Conservation (phyloP, 129 eudicot species). For the Lactuca sativa region DNA sequence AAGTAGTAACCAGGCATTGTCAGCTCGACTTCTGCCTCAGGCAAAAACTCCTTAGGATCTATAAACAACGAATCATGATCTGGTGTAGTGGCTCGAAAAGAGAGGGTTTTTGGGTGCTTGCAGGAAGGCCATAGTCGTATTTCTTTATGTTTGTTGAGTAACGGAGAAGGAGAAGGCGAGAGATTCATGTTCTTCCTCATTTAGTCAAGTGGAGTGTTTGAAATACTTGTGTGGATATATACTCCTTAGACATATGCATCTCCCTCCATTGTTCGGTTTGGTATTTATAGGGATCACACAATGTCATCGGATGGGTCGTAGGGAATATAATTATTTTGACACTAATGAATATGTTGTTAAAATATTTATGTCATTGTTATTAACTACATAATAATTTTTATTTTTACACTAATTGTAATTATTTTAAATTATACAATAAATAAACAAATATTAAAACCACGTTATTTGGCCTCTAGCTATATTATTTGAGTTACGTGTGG, state of each 20-base stretch:
- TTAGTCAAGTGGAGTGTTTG: constrained; percentile 19
- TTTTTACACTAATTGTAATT: no score
- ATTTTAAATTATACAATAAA: no score
- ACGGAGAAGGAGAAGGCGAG: constrained; percentile 54
- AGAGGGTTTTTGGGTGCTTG: constrained; percentile 64
- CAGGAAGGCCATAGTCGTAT: constrained; percentile 72
- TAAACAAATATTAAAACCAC: no score
- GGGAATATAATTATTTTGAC: no score
- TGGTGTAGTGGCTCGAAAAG: constrained; percentile 47
- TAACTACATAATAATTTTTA: no score
- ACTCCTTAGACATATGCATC: constrained; percentile 6
- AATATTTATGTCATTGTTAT: no score
- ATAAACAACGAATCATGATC: constrained; percentile 24
- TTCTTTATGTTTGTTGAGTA: constrained; percentile 39
- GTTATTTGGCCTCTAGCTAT: no score
- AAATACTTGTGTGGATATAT: background rate
- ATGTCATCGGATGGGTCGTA: no score
- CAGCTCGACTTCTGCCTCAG: constrained; percentile 23
- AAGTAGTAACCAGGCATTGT: constrained; percentile 50
- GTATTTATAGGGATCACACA: constrained; percentile 36
- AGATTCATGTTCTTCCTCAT: constrained; percentile 54
- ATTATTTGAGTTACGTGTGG: no score
- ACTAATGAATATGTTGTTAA: no score
- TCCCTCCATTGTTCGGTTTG: constrained; percentile 26
- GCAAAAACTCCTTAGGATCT: constrained; percentile 23